Evolutionary conservation across 331 rosid genomes (phyloP).

Genomic region (Malus hybrid): DNA sequence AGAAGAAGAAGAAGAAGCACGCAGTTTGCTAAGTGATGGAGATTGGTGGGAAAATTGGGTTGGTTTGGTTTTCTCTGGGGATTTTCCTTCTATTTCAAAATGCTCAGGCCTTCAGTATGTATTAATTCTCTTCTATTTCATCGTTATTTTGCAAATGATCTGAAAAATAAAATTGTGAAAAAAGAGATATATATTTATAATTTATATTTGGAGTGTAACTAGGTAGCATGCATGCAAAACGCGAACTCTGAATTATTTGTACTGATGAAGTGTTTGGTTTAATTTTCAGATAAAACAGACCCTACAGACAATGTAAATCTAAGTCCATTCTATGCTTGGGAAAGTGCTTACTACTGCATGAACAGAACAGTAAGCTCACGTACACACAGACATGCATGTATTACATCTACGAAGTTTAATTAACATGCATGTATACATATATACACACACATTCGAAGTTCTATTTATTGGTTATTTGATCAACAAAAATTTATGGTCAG

Average conservation of each 20-base stretch:
- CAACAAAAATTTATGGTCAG: too few species aligned
- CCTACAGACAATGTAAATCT: slow-evolving; percentile 30
- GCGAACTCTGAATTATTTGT: not conserved
- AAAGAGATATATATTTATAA: too few species aligned
- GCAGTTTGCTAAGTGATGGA: not conserved
- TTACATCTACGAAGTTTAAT: too few species aligned
- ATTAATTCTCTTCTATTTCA: not conserved
- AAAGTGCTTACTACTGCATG: slow-evolving; percentile 34
- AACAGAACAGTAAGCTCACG: slow-evolving; percentile 5
- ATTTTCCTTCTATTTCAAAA: slow-evolving; percentile 11
- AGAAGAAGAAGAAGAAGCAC: not conserved
- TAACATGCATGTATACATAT: too few species aligned
- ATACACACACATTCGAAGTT: too few species aligned
- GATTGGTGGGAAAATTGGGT: not conserved
- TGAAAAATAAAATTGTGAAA: not conserved
- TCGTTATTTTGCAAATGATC: not conserved
- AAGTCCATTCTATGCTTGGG: slow-evolving; percentile 7
- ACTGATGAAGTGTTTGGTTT: not conserved
- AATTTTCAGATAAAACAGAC: slow-evolving; percentile 10
- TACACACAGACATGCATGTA: too few species aligned
- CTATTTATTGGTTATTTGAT: too few species aligned
- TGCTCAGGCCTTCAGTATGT: slow-evolving; percentile 8
- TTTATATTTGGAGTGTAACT: too few species aligned
- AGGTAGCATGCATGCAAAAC: not conserved
- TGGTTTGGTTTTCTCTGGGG: slow-evolving; percentile 15